A percentile compares a stretch with the other conserved stretches of the same genome.
Evolutionary conservation across 345 rosid genomes (phyloP).

Genomic region (Euclidium syriacum): DNA sequence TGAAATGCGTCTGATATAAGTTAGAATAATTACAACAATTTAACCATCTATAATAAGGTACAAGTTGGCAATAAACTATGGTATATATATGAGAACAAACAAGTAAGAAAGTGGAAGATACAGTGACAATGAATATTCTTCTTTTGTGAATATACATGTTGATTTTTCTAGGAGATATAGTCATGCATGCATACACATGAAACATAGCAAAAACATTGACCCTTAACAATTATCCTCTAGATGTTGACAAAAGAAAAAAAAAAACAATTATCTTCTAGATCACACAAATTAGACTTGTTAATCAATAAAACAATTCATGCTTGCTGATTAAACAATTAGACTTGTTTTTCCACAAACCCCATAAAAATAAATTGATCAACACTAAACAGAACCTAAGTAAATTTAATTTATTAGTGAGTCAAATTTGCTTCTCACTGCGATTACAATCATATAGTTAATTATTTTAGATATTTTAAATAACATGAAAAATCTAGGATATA

Average conservation of each 20-base stretch:
- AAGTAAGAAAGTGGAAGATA: background rate
- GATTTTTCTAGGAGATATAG: background rate
- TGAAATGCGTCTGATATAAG: conserved; percentile 23
- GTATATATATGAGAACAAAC: background rate
- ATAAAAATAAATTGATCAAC: no score
- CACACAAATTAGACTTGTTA: no score
- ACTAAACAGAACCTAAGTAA: no score
- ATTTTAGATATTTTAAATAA: no score
- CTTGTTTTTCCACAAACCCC: no score
- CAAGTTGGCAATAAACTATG: conserved; percentile 16
- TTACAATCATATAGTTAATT: no score
- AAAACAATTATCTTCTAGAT: background rate
- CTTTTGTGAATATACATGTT: background rate
- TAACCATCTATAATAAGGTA: conserved; percentile 6
- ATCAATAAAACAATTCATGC: no score
- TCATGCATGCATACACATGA: background rate
- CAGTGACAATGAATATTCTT: background rate
- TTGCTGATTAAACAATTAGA: no score
- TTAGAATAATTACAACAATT: conserved; percentile 17
- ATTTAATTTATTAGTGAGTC: no score
- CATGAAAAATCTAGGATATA: no score
- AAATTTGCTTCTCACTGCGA: no score
- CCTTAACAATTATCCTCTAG: background rate
- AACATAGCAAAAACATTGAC: background rate
- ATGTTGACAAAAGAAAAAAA: background rate